Base-by-base conservation (phyloP, 805 yeast genomes). In the Candida mattraensis region DNA sequence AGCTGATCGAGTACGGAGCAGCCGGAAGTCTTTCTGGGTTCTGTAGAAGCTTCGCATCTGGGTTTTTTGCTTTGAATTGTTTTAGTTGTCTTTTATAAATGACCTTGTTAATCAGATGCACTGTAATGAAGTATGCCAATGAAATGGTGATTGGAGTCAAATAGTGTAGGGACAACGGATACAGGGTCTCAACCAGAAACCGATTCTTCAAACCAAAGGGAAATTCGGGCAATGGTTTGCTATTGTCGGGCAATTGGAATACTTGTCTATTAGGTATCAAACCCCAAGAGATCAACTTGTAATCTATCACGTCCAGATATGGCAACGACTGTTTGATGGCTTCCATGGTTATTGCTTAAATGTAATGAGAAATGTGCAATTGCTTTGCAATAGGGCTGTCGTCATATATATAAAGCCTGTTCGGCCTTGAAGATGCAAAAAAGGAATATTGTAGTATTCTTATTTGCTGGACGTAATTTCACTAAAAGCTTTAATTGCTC, bases 71-170 rank as follows among this genome's bases (percentile, higher is more conserved):
- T 28, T 49, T 45, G 39, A 59, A 66, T 33, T 58, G 51, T 5
- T 36, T 40, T 30, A 67, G 41, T 51, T 77, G 82, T 39, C 80
- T 64, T 11, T 61, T 61, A n/a, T 66, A 53, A 11, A 76, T 57
- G 18, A 63, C 56, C 8, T 66, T 69, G 58, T 82, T 82, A 42
- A 69, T 52, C 20, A 61, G 48, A 51, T 81, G 86, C 28, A 80
- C 85, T 13, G 69, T 55, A 6, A 70, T 59, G 44, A 83, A 83
- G 54, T 81, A 81, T 12, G 70, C 63, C 4, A 76, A 42, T 9
- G 84, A 83, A 37, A 81, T 69, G 11, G 74, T 60, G 42, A 80
- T 47, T 3, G 86, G 84, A 14, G 80, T 72, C 16, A 67, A 49
- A 24, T 70, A 69, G 39, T 71, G 66, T 69, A 80, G 64, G 17